Evolutionary conservation across 2,329 filamentous ascomycete species (phyloP).

Genomic region (Colletotrichum gigasporum): DNA sequence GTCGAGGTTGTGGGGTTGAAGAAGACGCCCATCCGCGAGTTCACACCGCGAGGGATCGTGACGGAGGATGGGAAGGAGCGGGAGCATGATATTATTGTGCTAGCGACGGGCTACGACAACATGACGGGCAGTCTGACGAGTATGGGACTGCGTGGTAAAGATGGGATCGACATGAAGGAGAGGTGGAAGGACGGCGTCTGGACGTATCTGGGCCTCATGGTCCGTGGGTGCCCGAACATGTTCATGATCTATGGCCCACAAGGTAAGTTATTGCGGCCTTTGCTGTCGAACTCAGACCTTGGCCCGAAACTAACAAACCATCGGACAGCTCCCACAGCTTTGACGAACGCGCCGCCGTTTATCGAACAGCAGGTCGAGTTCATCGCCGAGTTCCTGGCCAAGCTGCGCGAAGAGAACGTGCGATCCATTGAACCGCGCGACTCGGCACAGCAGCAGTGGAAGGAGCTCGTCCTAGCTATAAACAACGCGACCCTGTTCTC

Average conservation of each 20-base stretch:
- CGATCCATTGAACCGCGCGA: constrained; percentile 30
- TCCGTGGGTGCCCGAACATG: constrained; percentile 33
- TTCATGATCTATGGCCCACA: constrained; percentile 39
- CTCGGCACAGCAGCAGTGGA: constrained; percentile 29
- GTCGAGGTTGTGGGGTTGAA: constrained; percentile 56
- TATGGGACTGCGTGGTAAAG: constrained; percentile 41
- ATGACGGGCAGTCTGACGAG: constrained; percentile 42
- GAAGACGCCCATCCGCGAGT: constrained; percentile 49
- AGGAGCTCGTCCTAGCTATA: constrained; percentile 19
- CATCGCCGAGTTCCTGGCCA: constrained; percentile 22
- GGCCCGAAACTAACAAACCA: not conserved
- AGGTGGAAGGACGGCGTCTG: constrained; percentile 42
- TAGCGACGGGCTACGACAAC: constrained; percentile 46
- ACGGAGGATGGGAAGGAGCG: constrained; percentile 46
- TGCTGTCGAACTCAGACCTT: too few species aligned
- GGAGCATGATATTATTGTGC: constrained; percentile 46
- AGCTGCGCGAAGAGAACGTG: constrained; percentile 21
- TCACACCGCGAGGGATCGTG: constrained; percentile 50
- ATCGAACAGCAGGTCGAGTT: constrained; percentile 33
- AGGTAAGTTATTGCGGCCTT: constrained; percentile 7
- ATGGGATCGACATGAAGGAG: constrained; percentile 41
- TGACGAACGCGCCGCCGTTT: constrained; percentile 32
- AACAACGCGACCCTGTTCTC: constrained; percentile 32
- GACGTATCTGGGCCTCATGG: constrained; percentile 39
- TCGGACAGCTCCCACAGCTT: constrained; percentile 31